Evolutionary conservation across 169 alveolate genomes (phyloP).

Genomic region (Eimeria brunetti): DNA sequence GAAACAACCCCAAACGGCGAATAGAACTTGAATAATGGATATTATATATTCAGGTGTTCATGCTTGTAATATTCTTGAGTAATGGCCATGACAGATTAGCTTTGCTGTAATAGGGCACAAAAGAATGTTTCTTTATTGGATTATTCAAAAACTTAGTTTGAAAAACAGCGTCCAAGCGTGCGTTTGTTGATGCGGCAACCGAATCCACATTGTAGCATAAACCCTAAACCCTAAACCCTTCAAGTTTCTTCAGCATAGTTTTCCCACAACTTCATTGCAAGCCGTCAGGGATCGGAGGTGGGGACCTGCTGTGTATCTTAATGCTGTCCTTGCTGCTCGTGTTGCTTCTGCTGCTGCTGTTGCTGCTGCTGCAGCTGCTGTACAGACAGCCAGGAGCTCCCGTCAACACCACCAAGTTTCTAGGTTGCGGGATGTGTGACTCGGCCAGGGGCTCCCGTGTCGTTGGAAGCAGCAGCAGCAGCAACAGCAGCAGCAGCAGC

Average conservation of each 20-base stretch:
- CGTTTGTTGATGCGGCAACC: not conserved
- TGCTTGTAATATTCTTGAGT: too few species aligned
- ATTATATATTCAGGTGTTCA: too few species aligned
- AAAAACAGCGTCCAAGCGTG: not conserved
- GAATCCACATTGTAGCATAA: not conserved
- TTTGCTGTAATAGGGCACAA: too few species aligned
- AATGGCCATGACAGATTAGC: too few species aligned
- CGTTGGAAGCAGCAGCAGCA: slow-evolving; percentile 45
- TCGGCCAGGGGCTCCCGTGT: slow-evolving; percentile 52
- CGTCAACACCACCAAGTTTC: slow-evolving; percentile 44
- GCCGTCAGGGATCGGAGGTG: not conserved
- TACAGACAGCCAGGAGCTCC: slow-evolving; percentile 64
- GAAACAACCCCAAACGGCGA: not conserved
- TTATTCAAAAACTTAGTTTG: not conserved
- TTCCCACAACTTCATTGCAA: too few species aligned
- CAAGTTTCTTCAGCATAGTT: too few species aligned
- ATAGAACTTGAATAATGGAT: too few species aligned
- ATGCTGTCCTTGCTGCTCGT: slow-evolving; percentile 6
- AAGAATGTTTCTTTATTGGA: too few species aligned
- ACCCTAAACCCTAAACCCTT: not conserved
- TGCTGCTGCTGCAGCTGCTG: slow-evolving; percentile 58
- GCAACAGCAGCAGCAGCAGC: slow-evolving; percentile 39
- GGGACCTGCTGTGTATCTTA: not conserved
- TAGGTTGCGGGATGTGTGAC: slow-evolving; percentile 72
- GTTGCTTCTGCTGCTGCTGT: not conserved